Base-by-base conservation (phyloP, 768 basidiomycete species). In the Auricularia cornea region DNA sequence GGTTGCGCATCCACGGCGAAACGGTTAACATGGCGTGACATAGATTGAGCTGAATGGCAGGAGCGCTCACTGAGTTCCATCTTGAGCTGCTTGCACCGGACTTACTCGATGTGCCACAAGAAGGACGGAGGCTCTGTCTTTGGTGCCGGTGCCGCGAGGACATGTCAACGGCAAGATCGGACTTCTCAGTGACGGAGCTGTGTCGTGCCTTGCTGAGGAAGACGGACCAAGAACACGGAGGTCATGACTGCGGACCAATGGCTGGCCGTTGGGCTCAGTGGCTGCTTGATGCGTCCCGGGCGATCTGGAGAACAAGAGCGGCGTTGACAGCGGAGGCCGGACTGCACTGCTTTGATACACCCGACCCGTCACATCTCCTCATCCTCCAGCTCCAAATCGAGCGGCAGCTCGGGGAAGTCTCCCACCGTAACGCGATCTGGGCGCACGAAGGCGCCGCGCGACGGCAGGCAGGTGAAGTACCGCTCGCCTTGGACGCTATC, bases 381-480 rank as follows among this genome's bases (percentile, higher is more conserved):
- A 72, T 91, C 90, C 20, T 90, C 86, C 62, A 89, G 76, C 63
- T 85, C 78, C 61, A 94, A 79, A 69, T 90, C 84, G 10, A 89
- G 35, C 8, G 35, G 35, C 35, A 38, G 10, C 35, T 38, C 87
- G 0, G 93, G 93, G 72, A 83, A 98, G 71, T 98, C 90, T 1
- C 96, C 96, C 8, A 92, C 79, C 60, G 75, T 81, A 4, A 98
- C 83, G 71, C 83, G 88, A 61, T 94, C 91, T 2, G 92, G 85
- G 54, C 89, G 83, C 20, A 95, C 90, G 72, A 98, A 97, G 2
- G 88, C 86, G 0, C 94, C 96, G 62, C 89, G 86, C 57, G 86
- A 87, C 10, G 84, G 83, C 54, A 74, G 76, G 72, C 93, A 94
- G 10, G 83, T 79, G 71, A 98, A 98, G 71, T 97, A 98, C n/a